A percentile compares a stretch with the other conserved stretches of the same genome.
Evolutionary conservation across 1,139 yeast genomes (phyloP).

Genomic region (Suhomyces atakaporum): DNA sequence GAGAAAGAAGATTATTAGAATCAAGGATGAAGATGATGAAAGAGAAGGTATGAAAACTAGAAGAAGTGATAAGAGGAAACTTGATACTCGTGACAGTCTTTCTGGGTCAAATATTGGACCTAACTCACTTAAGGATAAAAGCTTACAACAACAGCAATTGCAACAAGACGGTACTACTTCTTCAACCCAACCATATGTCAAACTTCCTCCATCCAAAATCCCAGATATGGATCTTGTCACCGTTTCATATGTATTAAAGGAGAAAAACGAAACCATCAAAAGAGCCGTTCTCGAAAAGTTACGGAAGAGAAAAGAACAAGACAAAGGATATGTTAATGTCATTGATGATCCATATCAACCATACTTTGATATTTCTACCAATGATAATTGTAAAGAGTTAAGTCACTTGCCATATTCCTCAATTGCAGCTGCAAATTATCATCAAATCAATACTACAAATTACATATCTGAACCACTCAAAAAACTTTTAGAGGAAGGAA

Average conservation of each 20-base stretch:
- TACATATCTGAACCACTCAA: constrained; percentile 46
- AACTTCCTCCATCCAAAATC: constrained; percentile 84
- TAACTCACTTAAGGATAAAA: constrained; percentile 21
- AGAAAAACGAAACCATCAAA: constrained; percentile 76
- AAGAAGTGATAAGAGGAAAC: constrained; percentile 27
- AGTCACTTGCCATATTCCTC: constrained; percentile 80
- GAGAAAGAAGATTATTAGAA: constrained; percentile 57
- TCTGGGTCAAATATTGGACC: constrained; percentile 16
- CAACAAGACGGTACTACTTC: constrained; percentile 31
- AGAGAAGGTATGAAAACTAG: constrained; percentile 22
- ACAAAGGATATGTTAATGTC: constrained; percentile 73
- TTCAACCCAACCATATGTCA: constrained; percentile 76
- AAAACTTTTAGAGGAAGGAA: constrained; percentile 43
- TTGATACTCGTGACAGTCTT: constrained; percentile 22
- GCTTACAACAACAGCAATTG: constrained; percentile 21
- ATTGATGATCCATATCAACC: constrained; percentile 94
- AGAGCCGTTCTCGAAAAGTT: constrained; percentile 83
- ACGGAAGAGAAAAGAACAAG: constrained; percentile 69
- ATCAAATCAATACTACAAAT: constrained; percentile 66
- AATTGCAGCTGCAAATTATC: constrained; percentile 68
- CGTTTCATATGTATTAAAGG: constrained; percentile 71
- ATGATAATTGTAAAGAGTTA: constrained; percentile 54
- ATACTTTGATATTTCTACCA: constrained; percentile 66
- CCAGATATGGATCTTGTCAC: constrained; percentile 91
- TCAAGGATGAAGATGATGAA: constrained; percentile 40